Evolutionary conservation across 441 rosid genomes (phyloP).

Genomic region (Erodium chrysanthum): DNA sequence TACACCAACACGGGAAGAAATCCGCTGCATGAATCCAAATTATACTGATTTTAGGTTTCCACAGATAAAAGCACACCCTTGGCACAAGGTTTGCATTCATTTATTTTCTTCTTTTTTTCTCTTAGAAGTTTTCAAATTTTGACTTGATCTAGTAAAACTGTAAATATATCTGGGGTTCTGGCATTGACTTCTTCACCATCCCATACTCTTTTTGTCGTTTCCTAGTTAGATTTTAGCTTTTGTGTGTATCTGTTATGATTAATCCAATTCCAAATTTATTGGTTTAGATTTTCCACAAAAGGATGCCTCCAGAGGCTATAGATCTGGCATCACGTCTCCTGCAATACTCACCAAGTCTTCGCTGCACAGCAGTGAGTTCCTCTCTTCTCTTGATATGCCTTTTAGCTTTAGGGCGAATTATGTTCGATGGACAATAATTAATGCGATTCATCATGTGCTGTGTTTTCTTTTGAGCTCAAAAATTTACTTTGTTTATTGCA

Average conservation of each 20-base stretch:
- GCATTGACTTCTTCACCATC: not conserved
- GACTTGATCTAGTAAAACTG: not conserved
- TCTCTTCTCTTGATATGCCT: constrained; percentile 2
- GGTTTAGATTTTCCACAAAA: constrained; percentile 48
- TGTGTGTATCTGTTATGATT: not conserved
- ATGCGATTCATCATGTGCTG: not conserved
- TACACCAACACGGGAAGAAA: constrained; percentile 96
- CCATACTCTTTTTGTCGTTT: not conserved
- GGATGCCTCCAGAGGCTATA: constrained; percentile 74
- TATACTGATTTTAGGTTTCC: constrained; percentile 93
- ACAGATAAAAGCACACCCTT: constrained; percentile 95
- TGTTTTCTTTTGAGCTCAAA: not conserved
- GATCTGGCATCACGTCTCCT: constrained; percentile 65
- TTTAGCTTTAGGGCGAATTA: not conserved
- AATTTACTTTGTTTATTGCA: constrained; percentile 15
- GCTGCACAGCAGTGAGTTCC: constrained; percentile 52
- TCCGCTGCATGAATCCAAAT: constrained; percentile 95
- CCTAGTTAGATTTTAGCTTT: not conserved
- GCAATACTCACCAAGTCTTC: constrained; percentile 61
- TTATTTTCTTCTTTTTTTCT: not conserved
- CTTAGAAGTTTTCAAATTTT: not conserved
- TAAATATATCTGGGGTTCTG: not conserved
- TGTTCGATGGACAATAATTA: not conserved
- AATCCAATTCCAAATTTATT: not conserved
- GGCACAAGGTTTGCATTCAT: constrained; percentile 69